A percentile compares a stretch with the other conserved stretches of the same genome.
phyloP scores from a whole-genome alignment of 2,329 filamentous ascomycete species.

The Nannizziopsis barbatae region DNA sequence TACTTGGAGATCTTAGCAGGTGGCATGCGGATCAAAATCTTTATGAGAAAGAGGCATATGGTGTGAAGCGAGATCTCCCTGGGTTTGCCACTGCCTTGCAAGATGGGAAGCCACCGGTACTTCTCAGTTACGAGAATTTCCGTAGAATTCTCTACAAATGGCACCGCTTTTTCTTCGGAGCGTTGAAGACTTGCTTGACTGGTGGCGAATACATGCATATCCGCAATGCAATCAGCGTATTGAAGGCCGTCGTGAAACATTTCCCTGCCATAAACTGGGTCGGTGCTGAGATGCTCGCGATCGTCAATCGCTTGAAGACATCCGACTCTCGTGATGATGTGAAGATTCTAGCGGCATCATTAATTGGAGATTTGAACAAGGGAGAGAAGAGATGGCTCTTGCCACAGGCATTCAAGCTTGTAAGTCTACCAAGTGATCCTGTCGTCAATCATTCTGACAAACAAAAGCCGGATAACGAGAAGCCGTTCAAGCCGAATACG shows the following conservation, averaged over 20 bases:
- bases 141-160: slow-evolving; percentile 76
- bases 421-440: slow-evolving; percentile 15
- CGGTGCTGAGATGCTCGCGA: slow-evolving; percentile 43
- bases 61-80: slow-evolving; percentile 51
- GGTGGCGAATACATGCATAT: slow-evolving; percentile 95
- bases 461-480: slow-evolving; percentile 22
- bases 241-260: slow-evolving; percentile 66
- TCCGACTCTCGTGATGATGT: slow-evolving; percentile 38
- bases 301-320: slow-evolving; percentile 35
- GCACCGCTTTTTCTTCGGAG: slow-evolving; percentile 71
- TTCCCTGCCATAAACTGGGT: slow-evolving; percentile 90
- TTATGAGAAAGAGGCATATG: slow-evolving; percentile 76
- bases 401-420: slow-evolving; percentile 37
- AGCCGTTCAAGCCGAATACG: slow-evolving; percentile 21
- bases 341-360: slow-evolving; percentile 40
- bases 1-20: slow-evolving; percentile 63
- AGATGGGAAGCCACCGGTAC: slow-evolving; percentile 57
- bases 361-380: slow-evolving; percentile 39
- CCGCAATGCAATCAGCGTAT: slow-evolving; percentile 80
- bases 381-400: slow-evolving; percentile 41
- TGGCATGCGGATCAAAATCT: slow-evolving; percentile 71
- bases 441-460: slow-evolving; percentile 16
- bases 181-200: slow-evolving; percentile 69
- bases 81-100: slow-evolving; percentile 71
- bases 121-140: slow-evolving; percentile 77